These are phyloP conservation scores for Cryomyces minteri DNA, from an alignment of 495 filamentous ascomycete genomes.

Conservation along the genomic window DNA sequence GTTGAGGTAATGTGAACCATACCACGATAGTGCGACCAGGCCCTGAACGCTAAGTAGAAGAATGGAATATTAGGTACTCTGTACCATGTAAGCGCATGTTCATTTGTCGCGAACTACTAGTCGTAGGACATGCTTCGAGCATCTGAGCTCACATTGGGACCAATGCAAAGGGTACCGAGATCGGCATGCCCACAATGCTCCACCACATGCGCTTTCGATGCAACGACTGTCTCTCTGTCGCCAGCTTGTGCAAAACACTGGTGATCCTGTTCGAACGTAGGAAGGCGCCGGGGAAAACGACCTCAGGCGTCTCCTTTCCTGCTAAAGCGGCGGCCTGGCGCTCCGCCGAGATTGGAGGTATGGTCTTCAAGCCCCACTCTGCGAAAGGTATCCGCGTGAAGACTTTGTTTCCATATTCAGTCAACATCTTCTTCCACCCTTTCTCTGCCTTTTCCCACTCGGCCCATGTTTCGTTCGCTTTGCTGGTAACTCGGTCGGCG, in stretches of 20 bases:
- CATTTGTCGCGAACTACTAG: too few relatives aligned
- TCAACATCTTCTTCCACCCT: slow-evolving; percentile 79
- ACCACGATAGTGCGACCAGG: slow-evolving; percentile 53
- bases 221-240: slow-evolving; percentile 59
- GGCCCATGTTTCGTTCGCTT: slow-evolving; percentile 59
- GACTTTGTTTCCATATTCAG: slow-evolving; percentile 67
- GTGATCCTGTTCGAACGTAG: slow-evolving; percentile 42
- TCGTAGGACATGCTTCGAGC: too few relatives aligned
- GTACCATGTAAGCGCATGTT: neutral
- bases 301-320: slow-evolving; percentile 49
- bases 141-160: slow-evolving; percentile 54
- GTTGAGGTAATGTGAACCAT: slow-evolving; percentile 5
- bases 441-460: slow-evolving; percentile 64
- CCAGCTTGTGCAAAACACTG: slow-evolving; percentile 41
- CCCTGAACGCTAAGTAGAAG: slow-evolving; percentile 81
- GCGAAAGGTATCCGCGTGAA: slow-evolving; percentile 81
- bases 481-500: slow-evolving; percentile 44
- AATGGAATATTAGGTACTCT: slow-evolving; percentile 94
- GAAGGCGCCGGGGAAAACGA: slow-evolving; percentile 57
- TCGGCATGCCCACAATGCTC: slow-evolving; percentile 65
- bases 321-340: slow-evolving; percentile 34
- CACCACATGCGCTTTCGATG: slow-evolving; percentile 61
- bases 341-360: slow-evolving; percentile 62
- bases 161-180: slow-evolving; percentile 61
- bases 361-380: slow-evolving; percentile 94